Percentiles rank a stretch among this genome's conserved stretches.
Evolutionary conservation across 1,284 basidiomycete species (phyloP).

Genomic region (Apiotrichum laibachii): DNA sequence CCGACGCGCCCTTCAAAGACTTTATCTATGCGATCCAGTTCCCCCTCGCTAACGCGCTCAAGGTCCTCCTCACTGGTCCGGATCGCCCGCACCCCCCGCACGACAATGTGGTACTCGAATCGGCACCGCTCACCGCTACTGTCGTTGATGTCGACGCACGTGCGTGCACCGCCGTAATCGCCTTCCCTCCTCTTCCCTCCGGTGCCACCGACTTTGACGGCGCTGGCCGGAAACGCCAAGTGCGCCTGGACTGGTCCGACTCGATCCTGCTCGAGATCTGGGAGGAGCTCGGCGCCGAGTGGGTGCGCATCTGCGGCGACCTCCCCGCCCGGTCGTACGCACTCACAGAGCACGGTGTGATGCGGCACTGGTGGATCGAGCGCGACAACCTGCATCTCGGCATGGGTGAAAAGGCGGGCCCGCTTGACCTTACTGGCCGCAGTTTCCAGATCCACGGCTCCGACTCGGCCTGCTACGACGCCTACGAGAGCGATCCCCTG

Average conservation of each 20-base stretch:
- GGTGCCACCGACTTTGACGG: constrained; percentile 23
- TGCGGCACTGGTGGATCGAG: constrained; percentile 40
- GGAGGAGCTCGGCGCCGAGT: constrained; percentile 31
- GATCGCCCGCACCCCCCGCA: constrained; percentile 49
- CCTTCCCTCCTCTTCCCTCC: constrained; percentile 26
- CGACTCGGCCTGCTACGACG: constrained; percentile 52
- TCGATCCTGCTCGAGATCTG: constrained; percentile 39
- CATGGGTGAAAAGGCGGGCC: constrained; percentile 52
- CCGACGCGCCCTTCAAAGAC: constrained; percentile 26
- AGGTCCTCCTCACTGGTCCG: constrained; percentile 44
- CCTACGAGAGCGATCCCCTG: constrained; percentile 51
- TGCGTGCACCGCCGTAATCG: constrained; percentile 27
- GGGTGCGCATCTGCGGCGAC: constrained; percentile 41
- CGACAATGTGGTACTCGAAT: constrained; percentile 44
- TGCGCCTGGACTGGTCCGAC: constrained; percentile 33
- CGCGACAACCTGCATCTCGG: constrained; percentile 47
- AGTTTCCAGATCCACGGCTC: constrained; percentile 45
- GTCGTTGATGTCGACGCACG: constrained; percentile 22
- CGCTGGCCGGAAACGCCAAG: constrained; percentile 25
- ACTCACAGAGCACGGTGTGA: constrained; percentile 48
- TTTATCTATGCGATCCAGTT: constrained; percentile 46
- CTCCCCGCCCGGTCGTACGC: constrained; percentile 49
- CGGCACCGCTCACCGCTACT: constrained; percentile 30
- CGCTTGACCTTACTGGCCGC: constrained; percentile 47
- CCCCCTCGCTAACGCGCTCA: constrained; percentile 42